Conservation (phyloP, 345 rosid species). For the Camelina laxa region DNA sequence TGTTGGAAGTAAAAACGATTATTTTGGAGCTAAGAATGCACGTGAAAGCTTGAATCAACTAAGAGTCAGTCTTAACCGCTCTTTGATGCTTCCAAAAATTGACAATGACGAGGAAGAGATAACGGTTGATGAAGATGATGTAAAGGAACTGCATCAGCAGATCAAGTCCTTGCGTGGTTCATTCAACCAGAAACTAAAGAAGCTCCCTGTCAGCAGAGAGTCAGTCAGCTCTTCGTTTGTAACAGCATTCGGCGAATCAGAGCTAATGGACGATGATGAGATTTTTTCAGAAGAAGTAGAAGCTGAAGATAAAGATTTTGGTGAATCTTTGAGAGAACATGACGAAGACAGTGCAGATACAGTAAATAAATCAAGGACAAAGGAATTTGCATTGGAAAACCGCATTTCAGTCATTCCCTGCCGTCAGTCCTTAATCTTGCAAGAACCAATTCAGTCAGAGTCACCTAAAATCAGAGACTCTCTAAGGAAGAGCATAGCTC, state of each 20-base stretch:
- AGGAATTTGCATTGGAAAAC: conserved; percentile 49
- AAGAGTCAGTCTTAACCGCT: conserved; percentile 93
- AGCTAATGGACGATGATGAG: conserved; percentile 65
- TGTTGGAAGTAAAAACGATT: conserved; percentile 54
- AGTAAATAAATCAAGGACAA: conserved; percentile 42
- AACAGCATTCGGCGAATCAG: conserved; percentile 71
- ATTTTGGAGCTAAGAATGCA: conserved; percentile 58
- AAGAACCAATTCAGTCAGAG: conserved; percentile 83
- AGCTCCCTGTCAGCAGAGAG: conserved; percentile 53
- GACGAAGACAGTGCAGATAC: conserved; percentile 40
- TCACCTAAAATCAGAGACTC: conserved; percentile 83
- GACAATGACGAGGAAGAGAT: conserved; percentile 68
- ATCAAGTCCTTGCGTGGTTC: conserved; percentile 64
- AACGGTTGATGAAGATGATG: conserved; percentile 72
- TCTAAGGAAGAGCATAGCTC: conserved; percentile 63
- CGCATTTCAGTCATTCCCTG: conserved; percentile 65
- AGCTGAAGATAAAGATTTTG: conserved; percentile 54
- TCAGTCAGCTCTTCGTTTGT: conserved; percentile 61
- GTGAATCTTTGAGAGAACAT: conserved; percentile 45
- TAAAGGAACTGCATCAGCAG: conserved; percentile 68
- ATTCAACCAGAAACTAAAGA: conserved; percentile 51
- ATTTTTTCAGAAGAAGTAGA: conserved; percentile 55
- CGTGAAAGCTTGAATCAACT: conserved; percentile 85
- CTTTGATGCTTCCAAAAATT: conserved; percentile 70
- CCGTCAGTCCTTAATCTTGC: conserved; percentile 60